Base-by-base conservation (phyloP, 73 alveolate species). In the Vitrella brassicaformis region DNA sequence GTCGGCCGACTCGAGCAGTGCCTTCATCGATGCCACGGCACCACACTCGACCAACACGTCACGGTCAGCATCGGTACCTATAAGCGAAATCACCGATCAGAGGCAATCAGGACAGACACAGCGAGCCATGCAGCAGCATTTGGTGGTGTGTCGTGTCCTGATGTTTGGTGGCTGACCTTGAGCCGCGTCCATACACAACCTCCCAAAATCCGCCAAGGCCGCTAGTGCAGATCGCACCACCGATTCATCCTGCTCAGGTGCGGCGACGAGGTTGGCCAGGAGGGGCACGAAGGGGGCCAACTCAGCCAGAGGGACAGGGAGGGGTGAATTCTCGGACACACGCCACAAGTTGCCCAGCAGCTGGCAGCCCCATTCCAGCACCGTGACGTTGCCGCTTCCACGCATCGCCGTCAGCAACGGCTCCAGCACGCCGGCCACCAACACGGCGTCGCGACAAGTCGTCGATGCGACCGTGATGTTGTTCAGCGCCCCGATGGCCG, bases 401-500 rank as follows among this genome's bases (percentile, higher is more conserved):
- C 86, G 80, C 71, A 96, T 68, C 26, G 91, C 79, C 27, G 74
- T 71, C 18, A 95, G 81, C 30, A 96, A 81, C 45, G 95, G 94
- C 31, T 83, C 90, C 39, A 91, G 88, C 19, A 95, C 94, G 65
- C 94, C 95, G 28, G 75, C 88, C 30, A 81, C 75, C 27, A 93
- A 81, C 69, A 96, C 84, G 22, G 81, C 47, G 76, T 92, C 96
- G 75, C 98, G 87, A 66, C 80, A 86, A 66, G 90, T 79, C 45
- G 80, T 29, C 74, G 94, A 74, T 45, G 92, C 99, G 47, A 97
- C 98, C 14, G 98, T 94, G 75, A 96, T 93, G 85, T 96, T 96
- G 32, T 97, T 98, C 8, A 96, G 81, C 10, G 97, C 93, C 99
- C 98, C 92, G 47, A 94, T 88, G 0, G 97, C 95, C 73, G 92